Evolutionary conservation across 2,329 filamentous ascomycete species (phyloP), one percentile per base, ranked within the genome.

Genomic region (Hypoxylon sp.): DNA sequence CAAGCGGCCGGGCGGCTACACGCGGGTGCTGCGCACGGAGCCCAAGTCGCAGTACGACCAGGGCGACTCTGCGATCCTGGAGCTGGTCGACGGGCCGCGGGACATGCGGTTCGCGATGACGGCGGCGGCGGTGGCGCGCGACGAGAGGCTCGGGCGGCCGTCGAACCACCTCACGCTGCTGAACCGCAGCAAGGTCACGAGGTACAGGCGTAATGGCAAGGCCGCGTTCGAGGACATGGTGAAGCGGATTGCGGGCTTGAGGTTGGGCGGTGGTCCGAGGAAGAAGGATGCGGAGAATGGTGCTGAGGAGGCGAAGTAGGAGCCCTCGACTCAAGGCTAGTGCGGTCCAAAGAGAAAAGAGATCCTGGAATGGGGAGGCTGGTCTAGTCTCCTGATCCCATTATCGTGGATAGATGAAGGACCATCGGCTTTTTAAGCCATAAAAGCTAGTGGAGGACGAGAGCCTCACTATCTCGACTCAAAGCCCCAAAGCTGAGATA

Each of bases 81-180:
- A 98, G 82, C 88, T 99, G 33, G 95, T 99, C 69, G 96, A 99
- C 81, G 95, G 95, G 37, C 94, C 94, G 35, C 92, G 91, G 79
- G 96, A 99, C 81, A 93, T 97, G 85, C 92, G 95, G 35, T 98
- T 98, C 82, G 93, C 94, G 76, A 90, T 98, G 88, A 97, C 95
- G 2, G 96, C 96, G 27, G 92, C 92, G 74, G 91, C 93, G 0
- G 86, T 98, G 6, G 93, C 93, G 48, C 86, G 90, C 25, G 86
- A 90, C 76, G 81, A 85, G 63, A 77, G 80, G 53, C 79, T 89
- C 13, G 86, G 89, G 42, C 85, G 88, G 57, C 79, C 83, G 2
- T 82, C 92, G 75, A 92, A 89, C 73, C 86, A 92, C 33, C 84
- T 96, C 74, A 98, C 95, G 35, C 83, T 85, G 63, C 85, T 88